Base-by-base conservation (phyloP, 2,329 filamentous ascomycete species). In the Massarina eburnea region DNA sequence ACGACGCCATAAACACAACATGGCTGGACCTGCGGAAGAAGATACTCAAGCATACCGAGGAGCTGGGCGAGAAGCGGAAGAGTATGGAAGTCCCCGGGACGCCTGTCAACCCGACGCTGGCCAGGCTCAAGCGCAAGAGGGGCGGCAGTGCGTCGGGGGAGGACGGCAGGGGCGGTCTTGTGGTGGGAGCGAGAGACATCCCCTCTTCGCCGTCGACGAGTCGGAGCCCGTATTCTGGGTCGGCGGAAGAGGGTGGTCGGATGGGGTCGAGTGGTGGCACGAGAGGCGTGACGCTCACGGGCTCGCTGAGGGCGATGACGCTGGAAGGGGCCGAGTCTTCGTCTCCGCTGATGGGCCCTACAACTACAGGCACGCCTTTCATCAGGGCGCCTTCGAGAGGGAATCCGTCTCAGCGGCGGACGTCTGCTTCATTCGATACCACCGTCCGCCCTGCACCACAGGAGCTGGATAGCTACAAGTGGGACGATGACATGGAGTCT, bases 1-100 rank as follows among this genome's bases (percentile, higher is more conserved):
- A 92, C 55, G 82, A 85, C 55, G 83, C 86, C 2, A 76, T 96
- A 10, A 89, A 95, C 65, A 81, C 83, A 52, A 83, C 89, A 27
- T 96, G 91, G 89, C 71, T 85, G 34, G 72, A 76, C 14, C 75
- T 94, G 14, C 76, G 24, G 67, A 76, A 46, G 66, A 75, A 51
- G 73, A 80, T 67, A 64, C 73, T 49, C 64, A 72, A 51, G 73
- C 76, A 67, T 43, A 66, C 66, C 40, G 67, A 72, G 50, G 68
- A 70, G 45, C 46, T 64, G 12, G 62, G 66, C 2, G 68, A 71
- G 54, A 72, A 71, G 50, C 51, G 56, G 36, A 35, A 45, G 52
- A 42, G 40, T 14, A 49, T 14, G 49, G 61, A 54, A 15, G 2
- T 45, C 70, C 26, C 48, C 3, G 45, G 41, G 4, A 64, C 62